These are phyloP conservation scores for Fusarium denticulatum DNA, from an alignment of 2,329 filamentous ascomycete species.

Conservation along the genomic window DNA sequence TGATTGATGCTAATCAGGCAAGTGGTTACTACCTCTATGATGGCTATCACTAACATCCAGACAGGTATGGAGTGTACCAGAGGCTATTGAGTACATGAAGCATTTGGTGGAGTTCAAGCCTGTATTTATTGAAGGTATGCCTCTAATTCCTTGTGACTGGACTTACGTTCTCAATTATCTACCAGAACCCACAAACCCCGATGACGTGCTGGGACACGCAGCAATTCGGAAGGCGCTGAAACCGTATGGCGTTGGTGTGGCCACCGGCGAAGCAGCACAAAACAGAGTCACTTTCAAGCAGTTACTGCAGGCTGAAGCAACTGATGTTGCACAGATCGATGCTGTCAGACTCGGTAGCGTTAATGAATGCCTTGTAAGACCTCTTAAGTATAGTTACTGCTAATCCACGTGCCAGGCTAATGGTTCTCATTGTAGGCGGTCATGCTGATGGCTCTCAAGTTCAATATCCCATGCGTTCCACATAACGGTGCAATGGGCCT, in stretches of 20 bases:
- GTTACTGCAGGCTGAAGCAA: background rate
- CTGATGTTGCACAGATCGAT: background rate
- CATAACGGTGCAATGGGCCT: background rate
- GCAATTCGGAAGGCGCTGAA: background rate
- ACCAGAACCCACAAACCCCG: background rate
- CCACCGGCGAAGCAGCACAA: background rate
- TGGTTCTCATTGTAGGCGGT: background rate
- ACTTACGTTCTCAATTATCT: background rate
- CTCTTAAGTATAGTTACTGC: background rate
- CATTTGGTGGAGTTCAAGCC: background rate
- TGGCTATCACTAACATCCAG: accelerated
- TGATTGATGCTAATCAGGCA: background rate
- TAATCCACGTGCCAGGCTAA: background rate
- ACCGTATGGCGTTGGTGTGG: background rate
- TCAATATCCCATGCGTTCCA: background rate
- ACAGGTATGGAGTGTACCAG: background rate
- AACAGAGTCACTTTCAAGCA: background rate
- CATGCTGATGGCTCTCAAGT: background rate
- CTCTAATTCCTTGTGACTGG: too few species aligned
- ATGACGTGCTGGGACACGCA: background rate
- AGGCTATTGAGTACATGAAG: background rate
- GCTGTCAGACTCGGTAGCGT: background rate
- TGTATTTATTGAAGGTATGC: background rate
- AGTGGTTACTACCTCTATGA: accelerated
- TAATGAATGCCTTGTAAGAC: background rate